phyloP scores from a whole-genome alignment of 768 basidiomycete species.

The Mycena belliarum region DNA sequence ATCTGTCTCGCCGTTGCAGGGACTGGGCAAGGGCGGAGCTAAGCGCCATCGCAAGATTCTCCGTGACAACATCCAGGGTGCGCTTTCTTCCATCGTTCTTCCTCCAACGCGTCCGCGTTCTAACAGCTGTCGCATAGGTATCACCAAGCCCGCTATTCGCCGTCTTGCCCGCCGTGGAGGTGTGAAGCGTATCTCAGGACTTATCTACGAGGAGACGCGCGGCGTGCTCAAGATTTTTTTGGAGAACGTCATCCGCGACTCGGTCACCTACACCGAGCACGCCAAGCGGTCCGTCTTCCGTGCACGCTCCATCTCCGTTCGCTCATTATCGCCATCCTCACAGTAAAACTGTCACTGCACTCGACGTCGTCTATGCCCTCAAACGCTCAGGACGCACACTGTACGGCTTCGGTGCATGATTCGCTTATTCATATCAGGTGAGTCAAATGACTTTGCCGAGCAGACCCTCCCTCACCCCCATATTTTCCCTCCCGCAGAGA shows the following conservation, averaged over 20 bases:
- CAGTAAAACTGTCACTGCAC: conserved; percentile 84
- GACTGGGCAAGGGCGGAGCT: conserved; percentile 83
- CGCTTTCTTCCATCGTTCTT: conserved; percentile 9
- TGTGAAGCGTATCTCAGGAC: conserved; percentile 86
- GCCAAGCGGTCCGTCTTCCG: conserved; percentile 61
- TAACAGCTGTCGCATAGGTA: conserved; percentile 45
- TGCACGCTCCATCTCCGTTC: not conserved
- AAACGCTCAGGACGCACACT: conserved; percentile 87
- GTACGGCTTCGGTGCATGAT: conserved; percentile 81
- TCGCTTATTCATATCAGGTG: not conserved
- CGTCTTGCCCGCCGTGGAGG: conserved; percentile 96
- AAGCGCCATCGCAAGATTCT: conserved; percentile 85
- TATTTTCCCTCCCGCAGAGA: too few relatives aligned
- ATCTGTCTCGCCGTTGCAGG: conserved; percentile 35
- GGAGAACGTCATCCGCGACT: conserved; percentile 91
- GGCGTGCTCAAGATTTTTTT: conserved; percentile 95
- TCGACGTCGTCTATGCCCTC: conserved; percentile 88
- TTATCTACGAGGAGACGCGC: conserved; percentile 57
- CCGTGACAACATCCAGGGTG: conserved; percentile 70
- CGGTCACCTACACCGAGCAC: conserved; percentile 72
- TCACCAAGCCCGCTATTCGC: conserved; percentile 81
- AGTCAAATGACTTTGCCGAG: not conserved
- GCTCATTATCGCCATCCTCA: not conserved
- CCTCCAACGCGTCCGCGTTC: not conserved
- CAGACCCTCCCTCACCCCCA: conserved; percentile 1